Base-by-base conservation (phyloP, 306 rosid genomes). In the Quillaja saponaria region DNA sequence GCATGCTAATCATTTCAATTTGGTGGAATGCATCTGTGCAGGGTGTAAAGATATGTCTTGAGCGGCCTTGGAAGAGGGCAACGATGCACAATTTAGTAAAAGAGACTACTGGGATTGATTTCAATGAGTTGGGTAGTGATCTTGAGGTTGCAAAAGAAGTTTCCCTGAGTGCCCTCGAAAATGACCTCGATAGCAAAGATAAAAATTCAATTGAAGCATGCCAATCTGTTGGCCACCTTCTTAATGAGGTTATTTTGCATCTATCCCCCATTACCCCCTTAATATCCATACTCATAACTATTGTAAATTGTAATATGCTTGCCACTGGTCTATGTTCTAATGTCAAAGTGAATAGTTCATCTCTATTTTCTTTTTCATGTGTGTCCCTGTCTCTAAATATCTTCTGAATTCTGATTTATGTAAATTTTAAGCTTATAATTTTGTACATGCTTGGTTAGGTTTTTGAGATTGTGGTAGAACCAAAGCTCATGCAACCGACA, bases 21-120 rank as follows among this genome's bases (percentile, higher is more conserved):
- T 39, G 53, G 67, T 72, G 63, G 31, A 20, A 59, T 72, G 61
- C 57, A 44, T 67, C 18, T 34, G 14, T 79, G 67, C 68, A 92
- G 99, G 96, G 99, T 55, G 77, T 67, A 8, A 90, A 89, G 76
- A 89, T 92, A 85, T 74, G 83, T 71, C 77, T 92, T 46, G 91
- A 86, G 77, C 81, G 82, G 45, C 99, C 96, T 6, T 92, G 96
- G 99, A 89, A 87, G 82, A 82, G 95, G 80, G 95, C 86, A 78
- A 82, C 96, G 51, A 92, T 92, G 99, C 95, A 92, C 85, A 83
- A 78, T 77, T 96, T 92, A 58, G 99, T 92, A 56, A 84, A 92
- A 80, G 96, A 89, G 82, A 44, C 71, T 72, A 59, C 94, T 8
- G 94, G 88, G 44, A 67, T 89, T 44, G 81, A 83, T 86, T 84